Conservation (phyloP, 495 filamentous ascomycete genomes). For the Podospora pseudocomata region DNA sequence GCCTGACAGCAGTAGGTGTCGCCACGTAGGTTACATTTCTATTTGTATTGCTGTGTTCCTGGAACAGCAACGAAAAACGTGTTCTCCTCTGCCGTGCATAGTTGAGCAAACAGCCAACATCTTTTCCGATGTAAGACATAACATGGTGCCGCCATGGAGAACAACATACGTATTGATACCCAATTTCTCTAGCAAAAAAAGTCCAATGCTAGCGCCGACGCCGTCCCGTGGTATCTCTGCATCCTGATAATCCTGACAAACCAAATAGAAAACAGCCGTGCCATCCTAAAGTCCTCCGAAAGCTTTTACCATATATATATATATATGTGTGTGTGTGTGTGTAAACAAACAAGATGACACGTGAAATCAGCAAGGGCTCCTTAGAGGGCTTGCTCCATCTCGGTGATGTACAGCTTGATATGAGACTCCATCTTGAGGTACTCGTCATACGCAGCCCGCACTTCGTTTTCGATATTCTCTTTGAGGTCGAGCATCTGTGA, state of each 20-base stretch:
- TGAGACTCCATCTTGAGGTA: slow-evolving; percentile 95
- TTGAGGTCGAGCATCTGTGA: slow-evolving; percentile 90
- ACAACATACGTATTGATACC: not conserved
- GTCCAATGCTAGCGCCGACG: slow-evolving; percentile 10
- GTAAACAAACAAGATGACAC: slow-evolving; percentile 17
- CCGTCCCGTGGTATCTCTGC: slow-evolving; percentile 24
- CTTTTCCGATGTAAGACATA: not conserved
- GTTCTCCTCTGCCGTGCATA: not conserved
- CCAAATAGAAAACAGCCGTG: slow-evolving; percentile 11
- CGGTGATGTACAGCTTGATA: slow-evolving; percentile 94
- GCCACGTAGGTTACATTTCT: not conserved
- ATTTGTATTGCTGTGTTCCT: not conserved
- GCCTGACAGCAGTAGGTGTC: not conserved
- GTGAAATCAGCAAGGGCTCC: not conserved
- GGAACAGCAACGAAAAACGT: not conserved
- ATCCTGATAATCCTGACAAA: slow-evolving; percentile 6
- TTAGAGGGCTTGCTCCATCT: slow-evolving; percentile 93
- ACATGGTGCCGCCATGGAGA: not conserved
- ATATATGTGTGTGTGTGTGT: not conserved
- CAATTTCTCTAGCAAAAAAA: not conserved
- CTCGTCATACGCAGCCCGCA: slow-evolving; percentile 81
- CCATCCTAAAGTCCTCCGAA: slow-evolving; percentile 13
- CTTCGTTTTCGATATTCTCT: slow-evolving; percentile 93
- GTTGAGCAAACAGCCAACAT: not conserved
- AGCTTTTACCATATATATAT: too few relatives aligned